phyloP scores from a whole-genome alignment of 805 yeast genomes.

The Sugiyamaella boreocaroliniensis region DNA sequence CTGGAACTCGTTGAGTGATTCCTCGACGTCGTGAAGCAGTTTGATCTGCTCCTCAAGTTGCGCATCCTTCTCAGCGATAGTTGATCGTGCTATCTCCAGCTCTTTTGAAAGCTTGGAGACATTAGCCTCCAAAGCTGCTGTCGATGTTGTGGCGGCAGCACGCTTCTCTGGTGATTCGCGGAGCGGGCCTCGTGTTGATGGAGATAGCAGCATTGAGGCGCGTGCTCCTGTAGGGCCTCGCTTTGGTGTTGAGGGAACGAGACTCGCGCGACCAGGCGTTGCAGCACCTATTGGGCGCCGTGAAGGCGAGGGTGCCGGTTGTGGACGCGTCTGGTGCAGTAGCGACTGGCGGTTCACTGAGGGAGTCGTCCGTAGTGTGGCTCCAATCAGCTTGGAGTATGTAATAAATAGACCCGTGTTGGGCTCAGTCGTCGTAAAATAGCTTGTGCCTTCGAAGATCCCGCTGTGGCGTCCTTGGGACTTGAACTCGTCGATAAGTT shows the following conservation, averaged over 20 bases:
- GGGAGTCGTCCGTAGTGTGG: slow-evolving; percentile 4
- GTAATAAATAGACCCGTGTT: slow-evolving; percentile 70
- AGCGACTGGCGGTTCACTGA: not conserved
- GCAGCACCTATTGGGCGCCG: not conserved
- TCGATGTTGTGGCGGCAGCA: not conserved
- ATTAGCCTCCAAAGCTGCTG: slow-evolving; percentile 7
- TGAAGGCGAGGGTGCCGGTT: not conserved
- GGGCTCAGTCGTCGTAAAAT: slow-evolving; percentile 59
- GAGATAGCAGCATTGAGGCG: not conserved
- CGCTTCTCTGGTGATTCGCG: not conserved
- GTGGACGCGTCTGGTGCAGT: not conserved
- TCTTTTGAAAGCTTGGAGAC: slow-evolving; percentile 16
- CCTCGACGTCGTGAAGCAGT: slow-evolving; percentile 44
- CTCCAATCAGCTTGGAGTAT: slow-evolving; percentile 25
- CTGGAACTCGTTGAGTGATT: slow-evolving; percentile 39
- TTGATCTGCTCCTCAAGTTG: slow-evolving; percentile 39
- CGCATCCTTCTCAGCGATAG: slow-evolving; percentile 21
- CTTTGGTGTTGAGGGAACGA: slow-evolving; percentile 7
- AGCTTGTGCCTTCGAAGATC: slow-evolving; percentile 59
- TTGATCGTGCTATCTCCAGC: slow-evolving; percentile 17
- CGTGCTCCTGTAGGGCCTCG: not conserved
- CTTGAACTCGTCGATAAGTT: slow-evolving; percentile 59
- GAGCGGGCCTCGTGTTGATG: not conserved
- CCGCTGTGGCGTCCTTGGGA: slow-evolving; percentile 80
- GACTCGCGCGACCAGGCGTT: not conserved